These are phyloP conservation scores for Uronychia binucleata DNA, from an alignment of 73 alveolate genomes.

Conservation along the genomic window DNA sequence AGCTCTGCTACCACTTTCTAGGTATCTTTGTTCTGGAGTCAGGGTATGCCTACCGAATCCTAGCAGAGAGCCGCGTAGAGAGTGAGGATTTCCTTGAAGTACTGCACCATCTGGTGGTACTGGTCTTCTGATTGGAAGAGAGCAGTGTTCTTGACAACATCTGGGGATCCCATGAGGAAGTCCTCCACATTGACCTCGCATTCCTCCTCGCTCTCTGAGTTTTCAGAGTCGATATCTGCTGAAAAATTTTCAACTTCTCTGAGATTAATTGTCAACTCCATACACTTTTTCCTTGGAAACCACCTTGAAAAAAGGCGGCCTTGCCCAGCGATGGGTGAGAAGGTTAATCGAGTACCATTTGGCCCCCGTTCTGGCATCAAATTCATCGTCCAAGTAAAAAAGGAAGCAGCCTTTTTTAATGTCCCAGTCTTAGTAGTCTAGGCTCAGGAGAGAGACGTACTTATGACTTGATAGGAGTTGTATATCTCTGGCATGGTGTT, in stretches of 20 bases:
- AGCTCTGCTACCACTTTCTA: conserved; percentile 1
- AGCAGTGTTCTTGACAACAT: background rate
- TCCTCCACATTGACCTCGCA: background rate
- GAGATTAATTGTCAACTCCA: background rate
- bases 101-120: background rate
- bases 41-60: too few species aligned
- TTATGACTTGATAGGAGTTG: background rate
- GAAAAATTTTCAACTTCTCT: background rate
- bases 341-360: background rate
- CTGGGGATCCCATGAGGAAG: background rate
- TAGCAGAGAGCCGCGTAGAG: conserved; percentile 1
- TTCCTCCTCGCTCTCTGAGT: background rate
- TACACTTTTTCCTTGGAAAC: background rate
- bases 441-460: background rate
- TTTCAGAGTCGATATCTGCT: background rate
- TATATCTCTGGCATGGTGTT: background rate
- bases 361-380: too few species aligned
- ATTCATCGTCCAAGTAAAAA: background rate
- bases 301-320: conserved; percentile 5
- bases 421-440: conserved; percentile 1
- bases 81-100: background rate
- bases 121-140: background rate
- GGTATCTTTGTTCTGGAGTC: conserved; percentile 13
- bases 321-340: background rate
- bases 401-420: background rate